A percentile compares a stretch with the other conserved stretches of the same genome.
Conservation (phyloP, 352 stramenopile genomes). For the Phytophthora boehmeriae region DNA sequence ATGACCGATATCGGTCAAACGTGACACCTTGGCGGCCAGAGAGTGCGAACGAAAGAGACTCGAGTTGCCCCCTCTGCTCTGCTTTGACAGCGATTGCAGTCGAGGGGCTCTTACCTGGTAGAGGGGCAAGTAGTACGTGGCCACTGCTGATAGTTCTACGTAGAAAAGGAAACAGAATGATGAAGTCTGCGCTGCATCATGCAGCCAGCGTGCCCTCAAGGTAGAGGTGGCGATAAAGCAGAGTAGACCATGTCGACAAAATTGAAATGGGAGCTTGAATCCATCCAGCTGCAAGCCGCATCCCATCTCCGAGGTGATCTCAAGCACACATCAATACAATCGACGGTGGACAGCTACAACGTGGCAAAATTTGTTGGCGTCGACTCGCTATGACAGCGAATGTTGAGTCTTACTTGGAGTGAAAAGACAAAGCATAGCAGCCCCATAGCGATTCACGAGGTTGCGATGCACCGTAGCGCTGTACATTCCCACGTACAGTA, state of each 20-base stretch:
- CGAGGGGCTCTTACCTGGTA: neutral
- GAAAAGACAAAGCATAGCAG: no score
- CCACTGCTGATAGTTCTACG: neutral
- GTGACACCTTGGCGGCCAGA: neutral
- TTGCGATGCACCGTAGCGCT: conserved; percentile 5
- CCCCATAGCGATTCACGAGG: no score
- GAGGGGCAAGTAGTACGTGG: no score
- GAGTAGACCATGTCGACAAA: neutral
- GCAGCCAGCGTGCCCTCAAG: no score
- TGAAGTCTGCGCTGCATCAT: no score
- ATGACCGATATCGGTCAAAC: neutral
- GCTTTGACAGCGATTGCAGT: no score
- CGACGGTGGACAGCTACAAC: neutral
- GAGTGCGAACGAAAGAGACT: neutral
- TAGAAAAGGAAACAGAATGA: neutral
- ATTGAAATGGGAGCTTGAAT: neutral
- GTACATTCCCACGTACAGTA: neutral
- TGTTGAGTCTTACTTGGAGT: no score
- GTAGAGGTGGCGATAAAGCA: neutral
- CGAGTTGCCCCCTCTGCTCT: no score
- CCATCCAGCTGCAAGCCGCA: neutral
- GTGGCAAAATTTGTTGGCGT: no score
- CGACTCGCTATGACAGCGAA: no score
- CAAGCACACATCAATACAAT: neutral
- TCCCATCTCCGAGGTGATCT: no score